Conservation (phyloP, 306 rosid genomes). For the Prunus mira region DNA sequence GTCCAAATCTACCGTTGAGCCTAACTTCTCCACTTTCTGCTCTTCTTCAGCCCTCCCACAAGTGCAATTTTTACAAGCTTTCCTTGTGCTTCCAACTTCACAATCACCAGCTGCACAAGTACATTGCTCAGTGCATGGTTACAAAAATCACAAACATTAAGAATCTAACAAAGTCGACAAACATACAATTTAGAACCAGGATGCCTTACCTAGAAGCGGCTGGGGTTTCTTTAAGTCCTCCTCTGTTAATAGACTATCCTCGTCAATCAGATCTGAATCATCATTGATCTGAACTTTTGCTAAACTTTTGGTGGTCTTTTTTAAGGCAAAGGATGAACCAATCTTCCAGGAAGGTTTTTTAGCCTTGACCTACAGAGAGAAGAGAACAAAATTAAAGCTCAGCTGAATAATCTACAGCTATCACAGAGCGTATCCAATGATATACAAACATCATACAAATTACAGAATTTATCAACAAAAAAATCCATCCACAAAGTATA, state of each 20-base stretch:
- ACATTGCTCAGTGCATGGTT: not conserved
- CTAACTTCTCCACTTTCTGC: conserved; percentile 73
- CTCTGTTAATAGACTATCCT: conserved; percentile 82
- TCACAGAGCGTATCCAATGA: not conserved
- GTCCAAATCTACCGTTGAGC: conserved; percentile 60
- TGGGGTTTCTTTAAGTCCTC: conserved; percentile 85
- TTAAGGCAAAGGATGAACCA: conserved; percentile 72
- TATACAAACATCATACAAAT: not conserved
- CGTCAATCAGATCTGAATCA: conserved; percentile 88
- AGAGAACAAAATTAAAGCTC: conserved; percentile 8
- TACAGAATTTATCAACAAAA: not conserved
- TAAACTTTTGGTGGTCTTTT: conserved; percentile 47
- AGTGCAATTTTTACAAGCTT: conserved; percentile 90
- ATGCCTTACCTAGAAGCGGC: conserved; percentile 49
- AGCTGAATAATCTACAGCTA: conserved; percentile 1
- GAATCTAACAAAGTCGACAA: not conserved
- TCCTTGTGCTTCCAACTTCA: conserved; percentile 78
- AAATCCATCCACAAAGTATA: not conserved
- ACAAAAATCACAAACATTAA: not conserved
- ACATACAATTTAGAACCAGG: not conserved
- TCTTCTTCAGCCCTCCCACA: conserved; percentile 97
- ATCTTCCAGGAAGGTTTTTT: conserved; percentile 76
- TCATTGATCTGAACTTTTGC: conserved; percentile 62
- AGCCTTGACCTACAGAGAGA: conserved; percentile 53
- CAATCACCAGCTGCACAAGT: conserved; percentile 64